A percentile compares a stretch with the other conserved stretches of the same genome.
These are phyloP conservation scores for Cyberlindnera sargentensis DNA, from an alignment of 805 yeast genomes.

Conservation along the genomic window DNA sequence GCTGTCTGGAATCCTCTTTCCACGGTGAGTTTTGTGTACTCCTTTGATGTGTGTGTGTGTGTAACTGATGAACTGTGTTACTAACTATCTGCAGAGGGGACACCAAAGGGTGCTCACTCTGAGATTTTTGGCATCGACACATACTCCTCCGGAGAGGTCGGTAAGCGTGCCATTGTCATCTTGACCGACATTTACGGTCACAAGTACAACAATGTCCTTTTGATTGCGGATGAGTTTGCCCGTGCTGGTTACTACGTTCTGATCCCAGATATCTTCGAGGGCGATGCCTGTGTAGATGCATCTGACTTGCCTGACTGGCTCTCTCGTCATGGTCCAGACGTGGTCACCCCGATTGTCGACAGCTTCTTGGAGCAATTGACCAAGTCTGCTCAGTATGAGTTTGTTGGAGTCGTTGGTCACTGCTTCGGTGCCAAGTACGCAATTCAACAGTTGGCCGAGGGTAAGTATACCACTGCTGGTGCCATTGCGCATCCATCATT, in stretches of 20 bases:
- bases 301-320: constrained; percentile 41
- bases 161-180: constrained; percentile 48
- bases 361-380: constrained; percentile 40
- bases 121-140: constrained; percentile 36
- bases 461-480: constrained; percentile 41
- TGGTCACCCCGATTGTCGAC: constrained; percentile 41
- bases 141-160: constrained; percentile 38
- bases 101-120: constrained; percentile 36
- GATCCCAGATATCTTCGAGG: constrained; percentile 68
- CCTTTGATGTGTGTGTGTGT: neutral
- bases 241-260: constrained; percentile 55
- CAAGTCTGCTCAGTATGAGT: constrained; percentile 28
- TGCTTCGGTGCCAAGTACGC: constrained; percentile 80
- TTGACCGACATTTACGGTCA: constrained; percentile 68
- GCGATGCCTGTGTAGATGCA: constrained; percentile 32
- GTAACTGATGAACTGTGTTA: neutral
- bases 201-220: constrained; percentile 45
- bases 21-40: constrained; percentile 24
- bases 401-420: constrained; percentile 61
- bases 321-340: constrained; percentile 41
- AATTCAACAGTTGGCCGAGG: constrained; percentile 40
- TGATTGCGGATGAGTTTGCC: constrained; percentile 65
- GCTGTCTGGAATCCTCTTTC: constrained; percentile 8
- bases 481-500: constrained; percentile 85
- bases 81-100: constrained; percentile 33